Evolutionary conservation across 2,329 filamentous ascomycete species (phyloP).

Genomic region (Pseudogymnoascus sp.): DNA sequence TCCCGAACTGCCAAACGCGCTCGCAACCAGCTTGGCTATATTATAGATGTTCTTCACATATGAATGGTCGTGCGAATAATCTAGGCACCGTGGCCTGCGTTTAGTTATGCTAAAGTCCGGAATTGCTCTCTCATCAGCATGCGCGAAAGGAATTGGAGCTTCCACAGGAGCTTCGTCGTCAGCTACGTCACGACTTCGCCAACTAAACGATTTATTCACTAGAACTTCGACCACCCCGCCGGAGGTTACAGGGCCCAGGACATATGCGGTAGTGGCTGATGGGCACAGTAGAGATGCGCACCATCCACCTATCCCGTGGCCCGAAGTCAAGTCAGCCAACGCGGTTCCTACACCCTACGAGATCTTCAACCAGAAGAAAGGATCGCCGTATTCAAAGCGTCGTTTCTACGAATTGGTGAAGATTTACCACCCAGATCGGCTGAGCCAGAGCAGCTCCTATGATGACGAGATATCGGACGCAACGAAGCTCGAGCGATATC

Average conservation of each 20-base stretch:
- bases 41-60: background rate
- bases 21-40: constrained; percentile 10
- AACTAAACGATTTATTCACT: constrained; percentile 13
- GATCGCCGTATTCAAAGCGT: constrained; percentile 68
- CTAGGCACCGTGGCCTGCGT: constrained; percentile 1
- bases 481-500: constrained; percentile 77
- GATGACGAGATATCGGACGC: constrained; percentile 45
- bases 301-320: constrained; percentile 24
- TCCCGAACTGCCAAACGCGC: background rate
- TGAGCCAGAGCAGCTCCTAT: constrained; percentile 28
- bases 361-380: constrained; percentile 56
- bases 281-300: constrained; percentile 29
- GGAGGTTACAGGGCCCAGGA: constrained; percentile 16
- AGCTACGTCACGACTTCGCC: constrained; percentile 24
- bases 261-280: constrained; percentile 30
- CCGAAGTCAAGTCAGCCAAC: constrained; percentile 23
- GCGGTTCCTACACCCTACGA: constrained; percentile 67
- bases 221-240: constrained; percentile 11
- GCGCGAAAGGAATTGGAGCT: constrained; percentile 28
- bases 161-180: constrained; percentile 21
- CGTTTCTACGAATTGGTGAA: constrained; percentile 90
- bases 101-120: constrained; percentile 36
- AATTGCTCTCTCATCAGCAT: constrained; percentile 29
- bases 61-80: background rate
- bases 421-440: constrained; percentile 83